Percentiles rank a stretch among this genome's conserved stretches.
These are phyloP conservation scores for Salpingoeca rosetta DNA, from an alignment of 78 protist genomes.

Conservation along the genomic window DNA sequence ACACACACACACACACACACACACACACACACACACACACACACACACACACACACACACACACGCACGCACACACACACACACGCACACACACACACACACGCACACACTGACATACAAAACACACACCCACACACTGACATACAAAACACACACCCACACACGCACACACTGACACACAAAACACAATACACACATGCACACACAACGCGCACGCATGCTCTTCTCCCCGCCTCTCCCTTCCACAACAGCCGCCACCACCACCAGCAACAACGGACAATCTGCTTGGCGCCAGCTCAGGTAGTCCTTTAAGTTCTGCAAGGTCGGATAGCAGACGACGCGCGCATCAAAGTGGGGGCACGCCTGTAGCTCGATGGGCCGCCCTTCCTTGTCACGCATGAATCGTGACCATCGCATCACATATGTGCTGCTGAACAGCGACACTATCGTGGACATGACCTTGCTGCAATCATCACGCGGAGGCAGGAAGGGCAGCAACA, in stretches of 20 bases:
- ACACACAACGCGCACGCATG: too few relatives aligned
- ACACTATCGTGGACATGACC: slow-evolving; percentile 41
- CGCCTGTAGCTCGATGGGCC: slow-evolving; percentile 37
- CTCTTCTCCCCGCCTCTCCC: too few relatives aligned
- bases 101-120: too few relatives aligned
- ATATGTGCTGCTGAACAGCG: slow-evolving; percentile 52
- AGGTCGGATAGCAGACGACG: slow-evolving; percentile 71
- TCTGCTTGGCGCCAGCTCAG: slow-evolving; percentile 72
- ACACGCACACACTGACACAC: too few relatives aligned
- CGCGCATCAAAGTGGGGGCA: slow-evolving; percentile 84
- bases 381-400: slow-evolving; percentile 39
- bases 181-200: too few relatives aligned
- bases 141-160: too few relatives aligned
- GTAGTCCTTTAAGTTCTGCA: slow-evolving; percentile 55
- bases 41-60: neutral
- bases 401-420: slow-evolving; percentile 45
- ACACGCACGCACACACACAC: neutral
- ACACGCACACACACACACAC: neutral
- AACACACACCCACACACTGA: too few relatives aligned
- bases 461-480: slow-evolving; percentile 4
- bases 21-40: neutral
- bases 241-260: too few relatives aligned
- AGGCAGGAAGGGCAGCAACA: too few relatives aligned
- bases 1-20: neutral
- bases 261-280: slow-evolving; percentile 16